These are phyloP conservation scores for Eimeria acervulina DNA, from an alignment of 169 alveolate genomes.

Conservation along the genomic window DNA sequence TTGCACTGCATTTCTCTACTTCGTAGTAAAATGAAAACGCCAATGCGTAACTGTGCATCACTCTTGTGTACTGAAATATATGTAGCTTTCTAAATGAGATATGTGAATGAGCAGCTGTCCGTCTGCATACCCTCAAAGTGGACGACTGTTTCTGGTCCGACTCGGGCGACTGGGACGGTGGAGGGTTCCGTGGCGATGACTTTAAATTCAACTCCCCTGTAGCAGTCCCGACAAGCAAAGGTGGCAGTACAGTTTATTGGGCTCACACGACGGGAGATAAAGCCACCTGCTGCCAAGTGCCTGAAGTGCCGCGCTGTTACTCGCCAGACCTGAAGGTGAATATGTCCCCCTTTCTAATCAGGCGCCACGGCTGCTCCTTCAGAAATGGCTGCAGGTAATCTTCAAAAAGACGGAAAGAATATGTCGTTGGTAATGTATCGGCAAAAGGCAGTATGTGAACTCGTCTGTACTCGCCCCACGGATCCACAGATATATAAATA, in stretches of 20 bases:
- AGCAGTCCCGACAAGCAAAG: neutral
- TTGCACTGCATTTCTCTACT: neutral
- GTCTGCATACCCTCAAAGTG: constrained; percentile 42
- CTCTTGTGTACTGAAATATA: neutral
- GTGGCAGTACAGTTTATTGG: neutral
- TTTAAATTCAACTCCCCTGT: constrained; percentile 89
- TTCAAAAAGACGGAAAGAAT: constrained; percentile 85
- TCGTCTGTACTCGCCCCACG: constrained; percentile 86
- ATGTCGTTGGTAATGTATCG: constrained; percentile 89
- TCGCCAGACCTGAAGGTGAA: constrained; percentile 83
- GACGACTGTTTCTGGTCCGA: constrained; percentile 83
- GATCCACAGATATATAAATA: constrained; percentile 87
- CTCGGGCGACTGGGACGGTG: constrained; percentile 77
- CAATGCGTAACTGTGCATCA: too few species aligned
- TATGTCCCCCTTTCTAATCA: constrained; percentile 85
- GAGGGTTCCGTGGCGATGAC: constrained; percentile 84
- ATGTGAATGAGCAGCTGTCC: neutral
- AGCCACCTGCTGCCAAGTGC: neutral
- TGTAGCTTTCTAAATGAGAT: neutral
- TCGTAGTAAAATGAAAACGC: too few species aligned
- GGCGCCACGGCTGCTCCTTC: constrained; percentile 83
- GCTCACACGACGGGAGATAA: neutral
- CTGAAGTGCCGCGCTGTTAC: neutral
- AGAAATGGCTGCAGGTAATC: constrained; percentile 88
- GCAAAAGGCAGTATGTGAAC: constrained; percentile 87